A percentile compares a stretch with the other conserved stretches of the same genome.
These are phyloP conservation scores for Neopestalotiopsis clavispora DNA, from an alignment of 2,329 filamentous ascomycete genomes.

Conservation along the genomic window DNA sequence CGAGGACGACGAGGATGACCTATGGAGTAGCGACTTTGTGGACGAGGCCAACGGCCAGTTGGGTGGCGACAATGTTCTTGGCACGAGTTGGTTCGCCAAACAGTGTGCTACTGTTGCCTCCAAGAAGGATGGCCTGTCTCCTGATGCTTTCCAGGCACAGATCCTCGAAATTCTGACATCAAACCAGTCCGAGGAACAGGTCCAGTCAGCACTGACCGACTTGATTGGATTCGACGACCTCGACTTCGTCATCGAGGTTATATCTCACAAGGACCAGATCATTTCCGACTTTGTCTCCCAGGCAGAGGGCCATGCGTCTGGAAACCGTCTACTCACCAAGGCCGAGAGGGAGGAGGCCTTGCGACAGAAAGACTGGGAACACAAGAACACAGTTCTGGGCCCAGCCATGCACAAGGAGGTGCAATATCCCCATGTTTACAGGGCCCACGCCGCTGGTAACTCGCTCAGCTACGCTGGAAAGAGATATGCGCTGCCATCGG, in stretches of 20 bases:
- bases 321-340: slow-evolving; percentile 68
- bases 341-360: slow-evolving; percentile 81
- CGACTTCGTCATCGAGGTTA: slow-evolving; percentile 90
- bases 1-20: slow-evolving; percentile 72
- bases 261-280: slow-evolving; percentile 76
- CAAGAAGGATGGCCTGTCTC: slow-evolving; percentile 68
- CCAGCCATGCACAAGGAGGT: slow-evolving; percentile 74
- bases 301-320: slow-evolving; percentile 39
- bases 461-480: slow-evolving; percentile 79
- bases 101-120: slow-evolving; percentile 71
- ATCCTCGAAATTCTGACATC: slow-evolving; percentile 76
- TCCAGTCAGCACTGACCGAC: slow-evolving; percentile 90
- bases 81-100: slow-evolving; percentile 71
- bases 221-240: slow-evolving; percentile 92
- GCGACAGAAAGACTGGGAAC: slow-evolving; percentile 75
- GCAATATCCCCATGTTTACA: slow-evolving; percentile 94
- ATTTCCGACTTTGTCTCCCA: slow-evolving; percentile 49
- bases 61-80: slow-evolving; percentile 46
- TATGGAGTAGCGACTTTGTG: slow-evolving; percentile 68
- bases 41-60: slow-evolving; percentile 43
- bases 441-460: slow-evolving; percentile 81
- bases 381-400: slow-evolving; percentile 78
- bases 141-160: slow-evolving; percentile 76
- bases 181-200: slow-evolving; percentile 73
- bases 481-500: slow-evolving; percentile 81